Evolutionary conservation across 1,139 yeast species (phyloP).

Genomic region (Groenewaldozyma sp.): DNA sequence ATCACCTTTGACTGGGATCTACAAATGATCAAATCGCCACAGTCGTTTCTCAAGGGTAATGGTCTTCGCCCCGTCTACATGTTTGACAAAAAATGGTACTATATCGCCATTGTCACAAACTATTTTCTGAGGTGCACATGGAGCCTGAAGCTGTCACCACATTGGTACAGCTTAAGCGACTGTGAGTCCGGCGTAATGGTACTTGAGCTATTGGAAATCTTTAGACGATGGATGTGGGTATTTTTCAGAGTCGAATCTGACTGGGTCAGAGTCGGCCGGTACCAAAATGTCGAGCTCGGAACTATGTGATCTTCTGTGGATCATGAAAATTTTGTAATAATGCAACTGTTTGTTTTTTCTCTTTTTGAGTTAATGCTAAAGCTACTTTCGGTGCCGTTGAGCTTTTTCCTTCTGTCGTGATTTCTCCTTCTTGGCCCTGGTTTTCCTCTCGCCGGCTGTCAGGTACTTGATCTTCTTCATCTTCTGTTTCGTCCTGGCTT

Average conservation of each 20-base stretch:
- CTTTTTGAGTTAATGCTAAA: conserved; percentile 1
- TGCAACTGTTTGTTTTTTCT: conserved; percentile 1
- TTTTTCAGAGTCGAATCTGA: conserved; percentile 77
- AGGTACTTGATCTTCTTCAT: conserved; percentile 84
- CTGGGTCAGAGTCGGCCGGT: conserved; percentile 24
- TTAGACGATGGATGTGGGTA: conserved; percentile 86
- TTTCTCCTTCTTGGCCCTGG: conserved; percentile 53
- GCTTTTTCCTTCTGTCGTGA: conserved; percentile 14
- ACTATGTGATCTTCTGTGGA: not conserved
- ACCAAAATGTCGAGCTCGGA: conserved; percentile 2
- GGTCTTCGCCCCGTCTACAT: conserved; percentile 26
- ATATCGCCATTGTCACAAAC: conserved; percentile 49
- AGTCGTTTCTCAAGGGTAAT: conserved; percentile 13
- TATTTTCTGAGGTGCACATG: conserved; percentile 63
- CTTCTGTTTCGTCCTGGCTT: conserved; percentile 33
- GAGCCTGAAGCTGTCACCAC: conserved; percentile 44
- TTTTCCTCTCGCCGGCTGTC: conserved; percentile 67
- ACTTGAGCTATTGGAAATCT: conserved; percentile 62
- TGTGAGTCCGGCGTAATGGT: conserved; percentile 52
- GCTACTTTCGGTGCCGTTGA: not conserved
- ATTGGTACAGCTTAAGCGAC: conserved; percentile 29
- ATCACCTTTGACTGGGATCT: conserved; percentile 82
- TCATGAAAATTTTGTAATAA: not conserved
- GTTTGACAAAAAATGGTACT: conserved; percentile 37
- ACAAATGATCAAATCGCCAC: conserved; percentile 29